These are phyloP conservation scores for Sporisorium sorghi DNA, from an alignment of 1,284 basidiomycete genomes.

Conservation along the genomic window DNA sequence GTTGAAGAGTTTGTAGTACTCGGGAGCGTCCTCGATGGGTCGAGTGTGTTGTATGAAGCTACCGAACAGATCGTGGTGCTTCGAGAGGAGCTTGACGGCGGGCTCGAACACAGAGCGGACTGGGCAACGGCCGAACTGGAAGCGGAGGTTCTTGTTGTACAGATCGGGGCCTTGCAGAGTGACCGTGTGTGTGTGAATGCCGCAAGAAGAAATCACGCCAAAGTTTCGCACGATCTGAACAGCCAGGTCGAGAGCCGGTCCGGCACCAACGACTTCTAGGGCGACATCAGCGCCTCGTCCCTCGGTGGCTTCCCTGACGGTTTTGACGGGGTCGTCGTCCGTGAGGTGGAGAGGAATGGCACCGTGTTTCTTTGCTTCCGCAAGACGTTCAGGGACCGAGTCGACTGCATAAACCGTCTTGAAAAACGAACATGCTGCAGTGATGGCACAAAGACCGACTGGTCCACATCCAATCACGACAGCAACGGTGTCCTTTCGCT, in stretches of 20 bases:
- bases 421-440: slow-evolving; percentile 70
- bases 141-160: slow-evolving; percentile 80
- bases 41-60: slow-evolving; percentile 64
- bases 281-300: slow-evolving; percentile 71
- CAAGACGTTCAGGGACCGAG: slow-evolving; percentile 64
- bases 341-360: slow-evolving; percentile 63
- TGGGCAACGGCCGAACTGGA: slow-evolving; percentile 87
- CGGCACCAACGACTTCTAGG: slow-evolving; percentile 81
- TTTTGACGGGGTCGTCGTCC: slow-evolving; percentile 47
- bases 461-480: slow-evolving; percentile 71
- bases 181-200: slow-evolving; percentile 73
- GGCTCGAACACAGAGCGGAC: slow-evolving; percentile 70
- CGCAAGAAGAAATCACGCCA: slow-evolving; percentile 82
- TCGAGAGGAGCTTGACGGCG: slow-evolving; percentile 57
- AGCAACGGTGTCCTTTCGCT: slow-evolving; percentile 51
- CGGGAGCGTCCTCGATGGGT: slow-evolving; percentile 58
- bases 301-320: slow-evolving; percentile 52
- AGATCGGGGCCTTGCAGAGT: slow-evolving; percentile 72
- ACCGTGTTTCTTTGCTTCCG: slow-evolving; percentile 63
- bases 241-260: slow-evolving; percentile 78
- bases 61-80: slow-evolving; percentile 61
- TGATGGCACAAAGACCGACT: slow-evolving; percentile 71
- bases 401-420: slow-evolving; percentile 68
- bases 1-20: slow-evolving; percentile 65
- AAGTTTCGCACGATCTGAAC: slow-evolving; percentile 83